These are phyloP conservation scores for Orbilia blumenaviensis DNA, from an alignment of 2,329 filamentous ascomycete genomes.

Conservation along the genomic window DNA sequence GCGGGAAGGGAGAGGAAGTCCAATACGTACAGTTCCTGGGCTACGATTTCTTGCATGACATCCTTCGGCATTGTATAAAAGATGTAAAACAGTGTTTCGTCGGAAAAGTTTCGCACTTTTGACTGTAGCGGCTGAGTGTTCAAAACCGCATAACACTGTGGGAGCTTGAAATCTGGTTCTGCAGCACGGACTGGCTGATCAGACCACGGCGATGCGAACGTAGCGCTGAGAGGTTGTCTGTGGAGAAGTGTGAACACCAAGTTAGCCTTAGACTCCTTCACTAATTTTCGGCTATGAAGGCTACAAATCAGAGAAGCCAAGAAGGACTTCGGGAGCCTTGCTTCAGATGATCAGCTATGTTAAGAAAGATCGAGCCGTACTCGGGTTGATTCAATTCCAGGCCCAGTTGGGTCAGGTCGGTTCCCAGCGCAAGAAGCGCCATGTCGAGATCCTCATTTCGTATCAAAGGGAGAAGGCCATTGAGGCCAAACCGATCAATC, in stretches of 20 bases:
- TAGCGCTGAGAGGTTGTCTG: constrained; percentile 69
- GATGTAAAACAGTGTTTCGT: constrained; percentile 74
- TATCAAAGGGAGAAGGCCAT: constrained; percentile 56
- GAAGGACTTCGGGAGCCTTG: constrained; percentile 53
- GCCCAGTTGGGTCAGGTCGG: constrained; percentile 71
- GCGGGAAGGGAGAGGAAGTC: too few species aligned
- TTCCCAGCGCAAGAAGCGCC: constrained; percentile 67
- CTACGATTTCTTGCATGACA: constrained; percentile 72
- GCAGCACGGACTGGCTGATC: constrained; percentile 68
- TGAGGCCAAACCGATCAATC: constrained; percentile 57
- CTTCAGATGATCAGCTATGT: constrained; percentile 38
- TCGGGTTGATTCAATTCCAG: constrained; percentile 72
- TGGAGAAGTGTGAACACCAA: background rate
- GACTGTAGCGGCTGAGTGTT: constrained; percentile 71
- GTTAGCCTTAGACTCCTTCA: constrained; percentile 52
- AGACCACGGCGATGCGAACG: constrained; percentile 72
- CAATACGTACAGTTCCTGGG: constrained; percentile 66
- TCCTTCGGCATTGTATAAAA: constrained; percentile 75
- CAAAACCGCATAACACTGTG: constrained; percentile 71
- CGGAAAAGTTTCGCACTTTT: constrained; percentile 69
- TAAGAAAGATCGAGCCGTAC: constrained; percentile 61
- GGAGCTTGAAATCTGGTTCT: constrained; percentile 72
- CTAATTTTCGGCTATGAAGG: constrained; percentile 21
- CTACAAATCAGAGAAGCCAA: constrained; percentile 41
- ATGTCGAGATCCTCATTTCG: constrained; percentile 57